phyloP scores from a whole-genome alignment of 768 basidiomycete genomes.

The Pleurotus sapidus region DNA sequence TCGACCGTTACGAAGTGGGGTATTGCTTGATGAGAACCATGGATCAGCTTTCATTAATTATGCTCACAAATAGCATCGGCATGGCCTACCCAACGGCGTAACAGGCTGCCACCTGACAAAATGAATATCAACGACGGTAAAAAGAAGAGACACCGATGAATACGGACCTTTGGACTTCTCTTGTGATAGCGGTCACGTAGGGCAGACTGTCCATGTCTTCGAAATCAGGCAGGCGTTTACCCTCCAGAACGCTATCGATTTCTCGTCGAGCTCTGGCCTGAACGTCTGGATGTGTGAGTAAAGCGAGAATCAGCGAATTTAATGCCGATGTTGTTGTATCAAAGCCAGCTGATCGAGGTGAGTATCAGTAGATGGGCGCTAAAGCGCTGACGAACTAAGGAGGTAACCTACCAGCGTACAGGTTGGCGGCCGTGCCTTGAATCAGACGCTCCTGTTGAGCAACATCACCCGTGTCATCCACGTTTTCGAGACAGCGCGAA shows the following conservation, averaged over 20 bases:
- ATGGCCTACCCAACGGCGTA: neutral
- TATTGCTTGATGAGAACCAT: slow-evolving; percentile 16
- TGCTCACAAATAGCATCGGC: neutral
- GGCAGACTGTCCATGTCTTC: slow-evolving; percentile 15
- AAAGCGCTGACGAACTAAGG: neutral
- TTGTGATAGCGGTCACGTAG: slow-evolving; percentile 19
- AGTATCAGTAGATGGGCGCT: too few species aligned
- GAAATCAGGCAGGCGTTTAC: slow-evolving; percentile 18
- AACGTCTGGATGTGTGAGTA: slow-evolving; percentile 20
- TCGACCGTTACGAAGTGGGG: slow-evolving; percentile 34
- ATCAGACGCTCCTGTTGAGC: slow-evolving; percentile 11
- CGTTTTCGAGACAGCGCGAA: neutral
- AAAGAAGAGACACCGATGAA: neutral
- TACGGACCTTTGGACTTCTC: slow-evolving; percentile 16
- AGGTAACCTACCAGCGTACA: slow-evolving; percentile 23
- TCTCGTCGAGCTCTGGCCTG: slow-evolving; percentile 21
- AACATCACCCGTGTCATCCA: neutral
- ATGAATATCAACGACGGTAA: neutral
- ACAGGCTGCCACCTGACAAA: neutral
- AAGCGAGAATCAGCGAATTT: slow-evolving; percentile 19
- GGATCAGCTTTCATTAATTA: neutral
- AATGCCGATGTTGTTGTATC: slow-evolving; percentile 19
- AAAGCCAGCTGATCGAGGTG: neutral
- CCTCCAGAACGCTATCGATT: slow-evolving; percentile 20
- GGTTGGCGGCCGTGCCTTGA: slow-evolving; percentile 38